Conservation (phyloP, 2,329 filamentous ascomycete genomes). For the Rhynchosporium secalis region DNA sequence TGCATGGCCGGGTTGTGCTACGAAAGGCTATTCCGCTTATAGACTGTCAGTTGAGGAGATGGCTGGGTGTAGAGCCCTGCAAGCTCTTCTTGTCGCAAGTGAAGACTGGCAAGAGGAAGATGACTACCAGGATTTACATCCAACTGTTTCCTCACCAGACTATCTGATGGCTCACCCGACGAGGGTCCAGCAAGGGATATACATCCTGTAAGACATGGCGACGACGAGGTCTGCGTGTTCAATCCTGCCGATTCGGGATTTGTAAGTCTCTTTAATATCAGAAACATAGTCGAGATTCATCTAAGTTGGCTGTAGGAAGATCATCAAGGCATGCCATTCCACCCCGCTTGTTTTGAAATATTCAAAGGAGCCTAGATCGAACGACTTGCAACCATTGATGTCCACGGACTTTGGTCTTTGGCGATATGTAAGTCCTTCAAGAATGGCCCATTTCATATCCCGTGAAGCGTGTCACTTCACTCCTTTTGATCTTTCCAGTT, state of each 20-base stretch:
- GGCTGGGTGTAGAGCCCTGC: conserved; percentile 12
- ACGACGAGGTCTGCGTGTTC: conserved; percentile 2
- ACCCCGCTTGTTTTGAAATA: conserved; percentile 30
- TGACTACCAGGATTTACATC: conserved; percentile 14
- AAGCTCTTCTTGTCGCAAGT: conserved; percentile 10
- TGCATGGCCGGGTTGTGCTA: conserved; percentile 5
- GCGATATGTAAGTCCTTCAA: conserved; percentile 5
- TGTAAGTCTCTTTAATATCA: neutral
- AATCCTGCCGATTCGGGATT: conserved; percentile 4
- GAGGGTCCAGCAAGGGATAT: neutral
- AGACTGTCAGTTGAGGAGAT: conserved; percentile 15
- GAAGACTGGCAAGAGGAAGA: conserved; percentile 1
- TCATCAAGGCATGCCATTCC: conserved; percentile 26
- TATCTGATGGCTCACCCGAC: conserved; percentile 12
- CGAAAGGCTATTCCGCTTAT: conserved; percentile 10
- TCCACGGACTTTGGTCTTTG: conserved; percentile 23
- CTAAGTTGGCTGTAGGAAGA: conserved; percentile 6
- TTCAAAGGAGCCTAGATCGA: conserved; percentile 16
- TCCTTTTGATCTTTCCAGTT: no score
- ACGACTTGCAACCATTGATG: conserved; percentile 11
- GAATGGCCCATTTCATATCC: no score
- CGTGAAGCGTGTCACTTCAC: no score
- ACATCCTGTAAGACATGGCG: conserved; percentile 16
- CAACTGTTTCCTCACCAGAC: conserved; percentile 12
- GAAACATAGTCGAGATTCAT: neutral